Evolutionary conservation across 2,329 filamentous ascomycete species (phyloP).

Genomic region (Mollisia scopiformis): DNA sequence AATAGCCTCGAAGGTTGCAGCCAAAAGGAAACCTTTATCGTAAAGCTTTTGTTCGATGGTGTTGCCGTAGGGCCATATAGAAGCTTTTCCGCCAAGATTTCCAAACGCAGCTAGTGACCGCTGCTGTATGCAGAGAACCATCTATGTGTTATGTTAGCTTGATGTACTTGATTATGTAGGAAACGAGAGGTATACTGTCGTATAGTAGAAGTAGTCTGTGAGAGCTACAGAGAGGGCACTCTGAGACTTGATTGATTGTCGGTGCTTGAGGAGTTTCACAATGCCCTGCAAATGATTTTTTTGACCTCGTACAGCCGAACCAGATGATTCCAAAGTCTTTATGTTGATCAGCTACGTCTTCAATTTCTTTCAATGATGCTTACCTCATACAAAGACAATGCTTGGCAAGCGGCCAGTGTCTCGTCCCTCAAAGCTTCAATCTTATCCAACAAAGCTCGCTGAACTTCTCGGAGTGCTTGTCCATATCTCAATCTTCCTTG

Average conservation of each 20-base stretch:
- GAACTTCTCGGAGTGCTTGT: background rate
- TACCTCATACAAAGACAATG: background rate
- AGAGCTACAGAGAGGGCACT: background rate
- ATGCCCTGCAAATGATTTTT: background rate
- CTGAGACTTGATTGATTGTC: background rate
- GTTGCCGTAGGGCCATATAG: background rate
- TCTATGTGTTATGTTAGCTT: background rate
- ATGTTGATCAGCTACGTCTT: too few species aligned
- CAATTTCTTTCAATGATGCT: background rate
- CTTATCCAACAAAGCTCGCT: background rate
- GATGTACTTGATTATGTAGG: background rate
- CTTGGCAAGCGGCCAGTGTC: background rate
- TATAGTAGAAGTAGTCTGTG: background rate
- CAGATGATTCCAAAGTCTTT: background rate
- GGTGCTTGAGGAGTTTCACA: background rate
- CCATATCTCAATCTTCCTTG: background rate
- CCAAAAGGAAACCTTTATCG: constrained; percentile 1
- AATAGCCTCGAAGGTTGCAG: background rate
- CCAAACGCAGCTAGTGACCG: background rate
- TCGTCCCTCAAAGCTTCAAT: background rate
- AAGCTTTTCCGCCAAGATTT: background rate
- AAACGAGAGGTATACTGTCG: background rate
- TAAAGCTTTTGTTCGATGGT: background rate
- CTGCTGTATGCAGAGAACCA: background rate
- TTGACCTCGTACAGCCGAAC: background rate